Conservation (phyloP, 108 stramenopile species). For the Craspedostauros australis region DNA sequence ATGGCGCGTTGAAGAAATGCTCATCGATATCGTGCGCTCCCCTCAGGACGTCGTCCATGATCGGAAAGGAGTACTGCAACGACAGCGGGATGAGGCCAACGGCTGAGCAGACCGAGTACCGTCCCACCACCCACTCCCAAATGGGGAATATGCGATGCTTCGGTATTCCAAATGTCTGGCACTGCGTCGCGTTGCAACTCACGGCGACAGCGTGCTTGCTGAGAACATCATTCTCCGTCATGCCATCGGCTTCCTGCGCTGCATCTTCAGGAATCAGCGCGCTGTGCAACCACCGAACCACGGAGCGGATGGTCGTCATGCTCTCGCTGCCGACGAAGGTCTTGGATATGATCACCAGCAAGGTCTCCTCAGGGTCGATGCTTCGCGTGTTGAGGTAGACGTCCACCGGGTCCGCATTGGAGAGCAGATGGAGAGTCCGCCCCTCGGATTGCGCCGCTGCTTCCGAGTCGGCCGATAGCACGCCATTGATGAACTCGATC, state of each 20-base stretch:
- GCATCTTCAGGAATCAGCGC: slow-evolving; percentile 7
- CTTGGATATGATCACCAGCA: slow-evolving; percentile 88
- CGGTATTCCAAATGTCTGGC: slow-evolving; percentile 73
- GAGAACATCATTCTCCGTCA: slow-evolving; percentile 50
- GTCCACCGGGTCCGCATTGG: slow-evolving; percentile 97
- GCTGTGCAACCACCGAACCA: slow-evolving; percentile 73
- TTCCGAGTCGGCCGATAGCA: slow-evolving; percentile 62
- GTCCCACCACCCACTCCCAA: slow-evolving; percentile 97
- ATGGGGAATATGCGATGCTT: slow-evolving; percentile 85
- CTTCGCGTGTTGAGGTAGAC: slow-evolving; percentile 65
- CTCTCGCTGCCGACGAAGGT: slow-evolving; percentile 92
- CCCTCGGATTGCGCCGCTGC: slow-evolving; percentile 55
- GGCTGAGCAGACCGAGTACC: slow-evolving; percentile 84
- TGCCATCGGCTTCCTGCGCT: slow-evolving; percentile 3
- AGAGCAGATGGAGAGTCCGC: slow-evolving; percentile 79
- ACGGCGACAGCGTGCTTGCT: slow-evolving; percentile 86
- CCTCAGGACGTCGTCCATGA: slow-evolving; percentile 77
- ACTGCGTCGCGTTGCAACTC: slow-evolving; percentile 16
- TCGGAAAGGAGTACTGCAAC: slow-evolving; percentile 80
- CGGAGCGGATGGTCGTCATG: no score
- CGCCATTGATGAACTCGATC: slow-evolving; percentile 92
- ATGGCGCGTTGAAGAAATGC: slow-evolving; percentile 93
- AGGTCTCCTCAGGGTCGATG: slow-evolving; percentile 74
- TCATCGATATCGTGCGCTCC: slow-evolving; percentile 98
- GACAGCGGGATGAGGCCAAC: slow-evolving; percentile 86